Evolutionary conservation across 2,329 filamentous ascomycete species (phyloP).

Genomic region (Monosporascus sp.): DNA sequence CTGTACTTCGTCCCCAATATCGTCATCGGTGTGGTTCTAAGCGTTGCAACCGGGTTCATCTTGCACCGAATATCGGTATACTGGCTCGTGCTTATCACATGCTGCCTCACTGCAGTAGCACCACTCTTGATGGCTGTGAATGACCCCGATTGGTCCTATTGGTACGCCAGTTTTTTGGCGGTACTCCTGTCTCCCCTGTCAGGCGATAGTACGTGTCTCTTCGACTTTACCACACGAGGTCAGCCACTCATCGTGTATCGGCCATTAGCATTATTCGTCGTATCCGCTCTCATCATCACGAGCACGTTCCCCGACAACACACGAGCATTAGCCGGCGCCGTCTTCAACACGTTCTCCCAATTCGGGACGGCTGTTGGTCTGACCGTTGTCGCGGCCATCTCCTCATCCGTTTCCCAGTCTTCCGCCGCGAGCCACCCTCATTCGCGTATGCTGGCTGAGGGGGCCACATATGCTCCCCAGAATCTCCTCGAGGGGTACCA

Average conservation of each 20-base stretch:
- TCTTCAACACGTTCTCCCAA: background rate
- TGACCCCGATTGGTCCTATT: too few relatives aligned
- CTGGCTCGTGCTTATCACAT: background rate
- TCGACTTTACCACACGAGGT: background rate
- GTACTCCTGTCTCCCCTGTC: too few relatives aligned
- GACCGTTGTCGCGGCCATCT: background rate
- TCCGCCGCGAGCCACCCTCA: too few relatives aligned
- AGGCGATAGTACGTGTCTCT: too few relatives aligned
- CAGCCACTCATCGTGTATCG: background rate
- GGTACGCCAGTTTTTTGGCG: too few relatives aligned
- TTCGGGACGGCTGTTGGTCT: background rate
- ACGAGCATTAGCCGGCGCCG: background rate
- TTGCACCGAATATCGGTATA: background rate
- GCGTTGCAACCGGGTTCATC: too few relatives aligned
- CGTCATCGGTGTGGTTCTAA: too few relatives aligned
- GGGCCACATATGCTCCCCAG: too few relatives aligned
- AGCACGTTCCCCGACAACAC: background rate
- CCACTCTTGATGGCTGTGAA: conserved; percentile 3
- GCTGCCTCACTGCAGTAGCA: background rate
- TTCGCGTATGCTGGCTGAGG: too few relatives aligned
- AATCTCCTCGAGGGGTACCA: too few relatives aligned
- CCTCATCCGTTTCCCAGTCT: too few relatives aligned
- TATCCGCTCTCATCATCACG: background rate
- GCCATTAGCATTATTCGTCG: conserved; percentile 18
- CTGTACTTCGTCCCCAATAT: too few relatives aligned